Evolutionary conservation across 352 stramenopile species (phyloP).

Genomic region (Phytopythium boreale): DNA sequence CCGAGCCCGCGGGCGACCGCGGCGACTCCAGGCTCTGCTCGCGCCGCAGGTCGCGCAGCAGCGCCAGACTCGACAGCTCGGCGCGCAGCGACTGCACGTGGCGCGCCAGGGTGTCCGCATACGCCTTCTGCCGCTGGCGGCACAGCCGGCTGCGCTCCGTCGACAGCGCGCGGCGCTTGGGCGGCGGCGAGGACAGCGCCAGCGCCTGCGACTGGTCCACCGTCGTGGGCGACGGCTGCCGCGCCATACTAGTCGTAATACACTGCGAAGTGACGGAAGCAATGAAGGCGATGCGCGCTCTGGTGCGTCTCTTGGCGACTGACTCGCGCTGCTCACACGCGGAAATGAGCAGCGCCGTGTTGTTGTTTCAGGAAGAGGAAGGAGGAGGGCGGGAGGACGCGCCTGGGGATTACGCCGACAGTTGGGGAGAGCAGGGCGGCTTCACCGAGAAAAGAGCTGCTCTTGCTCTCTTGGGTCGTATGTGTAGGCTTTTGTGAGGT

Average conservation of each 20-base stretch:
- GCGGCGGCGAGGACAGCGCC: background rate
- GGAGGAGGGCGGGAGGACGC: background rate
- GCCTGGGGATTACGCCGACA: background rate
- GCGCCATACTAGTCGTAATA: background rate
- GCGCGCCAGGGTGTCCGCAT: slow-evolving; percentile 37
- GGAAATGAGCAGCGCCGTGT: background rate
- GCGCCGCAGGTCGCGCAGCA: slow-evolving; percentile 32
- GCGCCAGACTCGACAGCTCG: slow-evolving; percentile 44
- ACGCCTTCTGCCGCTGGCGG: slow-evolving; percentile 45
- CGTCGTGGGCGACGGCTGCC: background rate
- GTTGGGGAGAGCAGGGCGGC: background rate
- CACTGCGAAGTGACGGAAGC: background rate
- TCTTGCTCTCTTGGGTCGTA: background rate
- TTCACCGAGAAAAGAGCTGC: background rate
- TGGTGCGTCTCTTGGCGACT: background rate
- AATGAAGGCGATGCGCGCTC: background rate
- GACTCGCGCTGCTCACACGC: background rate
- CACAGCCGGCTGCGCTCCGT: slow-evolving; percentile 51
- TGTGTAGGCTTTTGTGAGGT: background rate
- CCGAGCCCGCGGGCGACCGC: slow-evolving; percentile 27
- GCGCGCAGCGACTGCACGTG: slow-evolving; percentile 32
- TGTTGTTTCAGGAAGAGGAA: background rate
- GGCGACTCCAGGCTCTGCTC: slow-evolving; percentile 35
- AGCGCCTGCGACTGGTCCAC: background rate
- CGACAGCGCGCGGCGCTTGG: slow-evolving; percentile 25